Evolutionary conservation across 768 basidiomycete genomes (phyloP).

Genomic region (Pholiota molesta): DNA sequence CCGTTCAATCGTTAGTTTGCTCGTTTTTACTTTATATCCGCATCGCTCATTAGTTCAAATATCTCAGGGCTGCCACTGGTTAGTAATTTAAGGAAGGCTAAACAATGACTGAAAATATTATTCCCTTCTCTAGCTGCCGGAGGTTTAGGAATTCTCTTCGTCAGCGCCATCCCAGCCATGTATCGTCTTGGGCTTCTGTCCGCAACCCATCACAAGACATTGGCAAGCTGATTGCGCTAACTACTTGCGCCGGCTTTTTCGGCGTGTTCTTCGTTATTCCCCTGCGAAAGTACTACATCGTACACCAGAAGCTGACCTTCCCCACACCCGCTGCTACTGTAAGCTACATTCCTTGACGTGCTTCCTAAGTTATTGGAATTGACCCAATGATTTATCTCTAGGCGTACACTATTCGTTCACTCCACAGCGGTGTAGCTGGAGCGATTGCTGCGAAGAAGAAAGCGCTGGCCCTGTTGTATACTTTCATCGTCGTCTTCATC

Average conservation of each 20-base stretch:
- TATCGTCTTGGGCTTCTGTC: conserved; percentile 56
- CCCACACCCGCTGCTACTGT: conserved; percentile 67
- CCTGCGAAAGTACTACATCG: conserved; percentile 61
- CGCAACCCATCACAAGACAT: conserved; percentile 50
- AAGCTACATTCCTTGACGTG: conserved; percentile 15
- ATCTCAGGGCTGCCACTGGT: conserved; percentile 51
- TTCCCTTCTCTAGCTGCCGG: conserved; percentile 44
- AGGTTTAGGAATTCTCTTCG: conserved; percentile 61
- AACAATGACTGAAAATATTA: neutral
- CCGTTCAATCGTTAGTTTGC: conserved; percentile 50
- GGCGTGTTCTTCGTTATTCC: conserved; percentile 72
- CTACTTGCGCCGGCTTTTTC: conserved; percentile 57
- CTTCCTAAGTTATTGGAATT: neutral
- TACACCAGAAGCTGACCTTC: conserved; percentile 65
- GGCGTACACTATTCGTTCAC: conserved; percentile 65
- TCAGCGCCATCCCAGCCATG: conserved; percentile 62
- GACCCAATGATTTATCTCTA: conserved; percentile 10
- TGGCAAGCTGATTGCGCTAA: conserved; percentile 58
- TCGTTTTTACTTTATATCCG: neutral
- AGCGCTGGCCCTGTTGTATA: conserved; percentile 48
- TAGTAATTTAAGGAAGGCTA: conserved; percentile 8
- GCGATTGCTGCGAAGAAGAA: conserved; percentile 58
- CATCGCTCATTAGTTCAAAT: neutral
- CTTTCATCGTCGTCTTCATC: conserved; percentile 50
- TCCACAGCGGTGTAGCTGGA: conserved; percentile 54